Evolutionary conservation across 202 grass and related monocot species (phyloP).

Genomic region (Schoenoplectus tabernaemontani): DNA sequence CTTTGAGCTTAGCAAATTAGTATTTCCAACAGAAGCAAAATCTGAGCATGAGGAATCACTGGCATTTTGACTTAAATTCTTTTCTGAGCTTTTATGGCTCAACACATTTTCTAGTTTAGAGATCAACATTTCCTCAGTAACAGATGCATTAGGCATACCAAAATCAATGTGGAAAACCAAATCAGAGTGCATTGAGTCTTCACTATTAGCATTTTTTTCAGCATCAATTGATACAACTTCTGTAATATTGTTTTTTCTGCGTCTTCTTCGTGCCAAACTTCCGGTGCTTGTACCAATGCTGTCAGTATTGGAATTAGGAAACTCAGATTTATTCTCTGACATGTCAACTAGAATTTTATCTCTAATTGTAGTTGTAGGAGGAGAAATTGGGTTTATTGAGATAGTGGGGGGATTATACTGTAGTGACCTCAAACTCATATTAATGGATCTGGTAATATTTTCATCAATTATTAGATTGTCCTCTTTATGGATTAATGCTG

Average conservation of each 20-base stretch:
- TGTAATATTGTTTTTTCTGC: neutral
- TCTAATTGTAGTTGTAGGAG: neutral
- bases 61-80: neutral
- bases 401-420: neutral
- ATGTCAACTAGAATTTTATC: neutral
- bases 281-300: neutral
- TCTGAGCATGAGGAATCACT: neutral
- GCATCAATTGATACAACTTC: constrained; percentile 7
- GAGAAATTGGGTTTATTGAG: neutral
- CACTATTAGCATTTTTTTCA: neutral
- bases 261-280: neutral
- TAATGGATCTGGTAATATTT: neutral
- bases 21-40: constrained; percentile 4
- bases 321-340: neutral
- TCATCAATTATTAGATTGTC: neutral
- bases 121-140: neutral
- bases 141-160: constrained; percentile 1
- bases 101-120: neutral
- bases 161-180: neutral
- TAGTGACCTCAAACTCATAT: neutral
- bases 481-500: too few species aligned
- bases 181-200: neutral
- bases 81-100: constrained; percentile 14
- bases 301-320: neutral
- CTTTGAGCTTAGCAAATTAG: neutral